Conservation (phyloP, 169 alveolate genomes). For the Eimeria praecox region DNA sequence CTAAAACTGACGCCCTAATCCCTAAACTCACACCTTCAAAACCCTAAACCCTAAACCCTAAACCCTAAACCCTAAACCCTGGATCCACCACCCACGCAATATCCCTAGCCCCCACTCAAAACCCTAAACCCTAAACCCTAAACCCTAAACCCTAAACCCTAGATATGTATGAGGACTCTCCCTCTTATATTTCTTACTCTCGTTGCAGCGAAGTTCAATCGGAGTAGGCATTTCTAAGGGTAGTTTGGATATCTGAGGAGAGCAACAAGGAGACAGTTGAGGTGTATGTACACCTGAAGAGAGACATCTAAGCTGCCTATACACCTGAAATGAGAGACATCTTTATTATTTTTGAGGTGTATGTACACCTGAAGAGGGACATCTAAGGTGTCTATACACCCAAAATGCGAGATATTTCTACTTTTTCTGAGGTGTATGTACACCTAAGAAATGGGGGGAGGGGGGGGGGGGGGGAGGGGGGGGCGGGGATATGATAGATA, state of each 20-base stretch:
- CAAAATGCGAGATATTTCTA: neutral
- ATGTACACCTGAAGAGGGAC: neutral
- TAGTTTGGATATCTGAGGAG: neutral
- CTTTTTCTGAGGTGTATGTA: neutral
- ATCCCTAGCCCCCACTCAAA: too few species aligned
- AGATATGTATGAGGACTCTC: neutral
- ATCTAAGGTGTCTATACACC: neutral
- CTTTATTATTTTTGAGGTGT: neutral
- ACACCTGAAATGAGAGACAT: neutral
- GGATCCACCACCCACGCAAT: neutral
- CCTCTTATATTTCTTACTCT: neutral
- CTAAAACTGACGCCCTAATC: neutral
- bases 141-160: neutral
- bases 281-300: neutral
- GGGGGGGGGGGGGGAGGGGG: too few species aligned
- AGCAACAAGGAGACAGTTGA: neutral
- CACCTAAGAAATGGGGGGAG: too few species aligned
- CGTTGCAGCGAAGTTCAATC: constrained; percentile 11
- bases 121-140: constrained; percentile 12
- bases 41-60: neutral
- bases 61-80: neutral
- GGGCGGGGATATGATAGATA: too few species aligned
- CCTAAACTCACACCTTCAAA: neutral
- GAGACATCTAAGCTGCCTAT: neutral
- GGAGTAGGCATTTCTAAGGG: neutral